Evolutionary conservation across 2,329 filamentous ascomycete genomes (phyloP), one percentile per base, ranked within the genome.

Genomic region (Cryphonectria radicalis): DNA sequence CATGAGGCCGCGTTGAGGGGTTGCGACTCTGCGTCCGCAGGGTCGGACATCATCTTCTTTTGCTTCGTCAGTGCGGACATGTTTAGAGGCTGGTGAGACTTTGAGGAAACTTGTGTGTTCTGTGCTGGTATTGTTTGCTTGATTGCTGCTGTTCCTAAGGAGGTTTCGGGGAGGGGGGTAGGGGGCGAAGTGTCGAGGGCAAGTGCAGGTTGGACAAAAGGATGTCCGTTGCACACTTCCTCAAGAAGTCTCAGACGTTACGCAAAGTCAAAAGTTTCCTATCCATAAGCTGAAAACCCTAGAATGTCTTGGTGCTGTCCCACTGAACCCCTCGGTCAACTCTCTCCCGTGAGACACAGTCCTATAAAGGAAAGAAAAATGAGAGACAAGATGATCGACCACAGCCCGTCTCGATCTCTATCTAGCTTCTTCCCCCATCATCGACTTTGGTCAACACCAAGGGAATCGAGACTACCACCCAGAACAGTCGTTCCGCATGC

Each of bases 11-110:
- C 10, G 4, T 28, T 46, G 25, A 71, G 13, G 5, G 70, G 70
- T 13, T 68, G 70, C 32, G 66, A 64, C 42, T 71, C 70, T 40
- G 55, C 25, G 17, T 63, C 32, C 17, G 19, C 28, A 13, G 60
- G 43, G 28, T 69, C 66, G 11, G 22, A 22, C 60, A 62, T 60
- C 28, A 19, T 42, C 4, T 35, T 42, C 2, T 40, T 13, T 28
- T 60, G 19, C 4, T 35, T 32, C 0, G 10, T 13, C 43, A 60
- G 19, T 42, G 46, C n/a, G 7, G 57, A 59, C 59, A n/a, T 40
- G 37, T 43, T 13, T 19, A 46, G 35, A 63, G 53, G 2, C 22
- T 37, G 53, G n/a, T 14, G 11, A 35, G 17, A 10, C 6, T 46
- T 17, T 50, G 19, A 8, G 19, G 7, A 17, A 22, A 17, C 2